Evolutionary conservation across 2,329 filamentous ascomycete species (phyloP).

Genomic region (Aplosporella prunicola): DNA sequence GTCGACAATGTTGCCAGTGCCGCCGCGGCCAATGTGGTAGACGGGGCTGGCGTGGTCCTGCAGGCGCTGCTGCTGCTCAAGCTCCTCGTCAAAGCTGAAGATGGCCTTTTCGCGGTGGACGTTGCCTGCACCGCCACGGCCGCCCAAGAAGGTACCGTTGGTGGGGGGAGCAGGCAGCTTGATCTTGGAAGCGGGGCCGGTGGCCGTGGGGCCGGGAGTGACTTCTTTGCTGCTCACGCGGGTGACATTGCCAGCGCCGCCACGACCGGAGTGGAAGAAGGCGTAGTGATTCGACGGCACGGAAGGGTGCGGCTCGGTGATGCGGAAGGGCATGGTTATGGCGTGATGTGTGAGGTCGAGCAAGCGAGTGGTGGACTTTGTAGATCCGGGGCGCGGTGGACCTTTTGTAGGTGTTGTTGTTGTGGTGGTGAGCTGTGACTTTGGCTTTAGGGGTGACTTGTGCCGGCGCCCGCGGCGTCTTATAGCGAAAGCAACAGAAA

Average conservation of each 20-base stretch:
- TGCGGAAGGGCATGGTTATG: conserved; percentile 37
- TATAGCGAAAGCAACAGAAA: conserved; percentile 7
- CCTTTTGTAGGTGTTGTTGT: not conserved
- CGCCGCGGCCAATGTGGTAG: conserved; percentile 55
- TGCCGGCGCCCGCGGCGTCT: conserved; percentile 6
- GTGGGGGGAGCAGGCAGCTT: conserved; percentile 38
- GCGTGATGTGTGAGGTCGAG: conserved; percentile 11
- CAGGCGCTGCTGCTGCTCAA: conserved; percentile 47
- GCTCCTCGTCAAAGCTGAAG: conserved; percentile 60
- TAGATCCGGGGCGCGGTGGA: too few species aligned
- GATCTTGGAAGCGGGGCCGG: conserved; percentile 40
- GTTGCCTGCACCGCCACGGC: conserved; percentile 60
- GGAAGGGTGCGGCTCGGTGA: conserved; percentile 54
- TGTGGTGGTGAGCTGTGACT: not conserved
- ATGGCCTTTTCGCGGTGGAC: conserved; percentile 50
- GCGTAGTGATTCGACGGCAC: conserved; percentile 38
- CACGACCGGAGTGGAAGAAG: conserved; percentile 45
- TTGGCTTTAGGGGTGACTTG: not conserved
- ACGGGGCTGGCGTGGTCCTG: conserved; percentile 48
- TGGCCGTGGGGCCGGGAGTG: conserved; percentile 37
- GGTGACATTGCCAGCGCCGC: conserved; percentile 50
- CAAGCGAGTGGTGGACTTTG: conserved; percentile 7
- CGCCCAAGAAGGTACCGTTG: conserved; percentile 51
- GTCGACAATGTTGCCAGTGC: conserved; percentile 46
- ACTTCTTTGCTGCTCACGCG: conserved; percentile 46